phyloP scores from a whole-genome alignment of 2,329 filamentous ascomycete species.

The Pseudocercospora crystallina region DNA sequence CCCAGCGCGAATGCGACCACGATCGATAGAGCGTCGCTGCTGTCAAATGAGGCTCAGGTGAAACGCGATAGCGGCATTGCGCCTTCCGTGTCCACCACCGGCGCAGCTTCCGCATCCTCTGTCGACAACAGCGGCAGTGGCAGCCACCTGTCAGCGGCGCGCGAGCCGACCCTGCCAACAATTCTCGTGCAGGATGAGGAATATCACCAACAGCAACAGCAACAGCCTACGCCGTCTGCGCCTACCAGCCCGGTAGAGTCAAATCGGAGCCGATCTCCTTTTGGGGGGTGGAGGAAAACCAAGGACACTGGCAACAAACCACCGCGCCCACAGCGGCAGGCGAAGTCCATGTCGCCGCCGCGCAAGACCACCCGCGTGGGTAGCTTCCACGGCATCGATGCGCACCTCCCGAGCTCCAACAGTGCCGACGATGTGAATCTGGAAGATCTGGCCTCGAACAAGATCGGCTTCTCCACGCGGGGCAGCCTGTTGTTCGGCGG shows the following conservation, averaged over 20 bases:
- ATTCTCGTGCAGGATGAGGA: slow-evolving; percentile 45
- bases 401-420: slow-evolving; percentile 56
- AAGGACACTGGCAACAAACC: slow-evolving; percentile 1
- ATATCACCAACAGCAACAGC: slow-evolving; percentile 19
- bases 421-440: slow-evolving; percentile 52
- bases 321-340: background rate
- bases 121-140: background rate
- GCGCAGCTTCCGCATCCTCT: slow-evolving; percentile 11
- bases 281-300: slow-evolving; percentile 15
- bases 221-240: slow-evolving; percentile 1
- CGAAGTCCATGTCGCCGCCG: slow-evolving; percentile 11
- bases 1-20: background rate
- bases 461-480: slow-evolving; percentile 59
- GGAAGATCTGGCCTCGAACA: slow-evolving; percentile 51
- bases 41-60: slow-evolving; percentile 24
- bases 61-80: slow-evolving; percentile 39
- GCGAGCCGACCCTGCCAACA: slow-evolving; percentile 36
- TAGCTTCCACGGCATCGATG: slow-evolving; percentile 51
- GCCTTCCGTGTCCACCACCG: slow-evolving; percentile 27
- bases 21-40: slow-evolving; percentile 5
- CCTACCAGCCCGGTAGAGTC: background rate
- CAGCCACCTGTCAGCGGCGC: background rate
- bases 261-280: slow-evolving; percentile 1
- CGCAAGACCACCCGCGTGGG: slow-evolving; percentile 18
- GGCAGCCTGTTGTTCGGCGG: slow-evolving; percentile 60